Conservation (phyloP, 2,329 filamentous ascomycete genomes). For the Fusarium paranaense region DNA sequence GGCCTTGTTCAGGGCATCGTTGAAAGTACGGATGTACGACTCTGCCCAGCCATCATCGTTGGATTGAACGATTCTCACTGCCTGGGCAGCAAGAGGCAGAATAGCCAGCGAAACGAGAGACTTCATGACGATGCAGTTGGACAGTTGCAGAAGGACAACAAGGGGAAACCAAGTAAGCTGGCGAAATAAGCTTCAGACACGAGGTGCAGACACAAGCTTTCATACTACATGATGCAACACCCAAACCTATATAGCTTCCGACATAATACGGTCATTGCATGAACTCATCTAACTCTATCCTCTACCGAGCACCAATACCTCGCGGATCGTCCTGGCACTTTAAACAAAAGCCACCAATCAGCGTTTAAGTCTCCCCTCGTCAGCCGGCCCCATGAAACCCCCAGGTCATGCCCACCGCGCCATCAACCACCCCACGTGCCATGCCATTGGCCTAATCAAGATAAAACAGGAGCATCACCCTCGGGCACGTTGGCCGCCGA, state of each 20-base stretch:
- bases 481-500: constrained; percentile 31
- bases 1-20: constrained; percentile 64
- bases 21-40: constrained; percentile 71
- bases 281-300: constrained; percentile 38
- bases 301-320: constrained; percentile 33
- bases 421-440: constrained; percentile 38
- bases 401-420: constrained; percentile 18
- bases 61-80: constrained; percentile 68
- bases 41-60: constrained; percentile 84
- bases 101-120: constrained; percentile 36
- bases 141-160: neutral
- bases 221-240: neutral
- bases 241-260: constrained; percentile 8
- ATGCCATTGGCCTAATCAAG: constrained; percentile 21
- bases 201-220: neutral
- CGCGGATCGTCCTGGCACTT: constrained; percentile 12
- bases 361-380: constrained; percentile 1
- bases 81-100: constrained; percentile 45
- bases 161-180: neutral
- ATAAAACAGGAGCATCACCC: constrained; percentile 10
- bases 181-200: neutral
- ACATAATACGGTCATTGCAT: constrained; percentile 26
- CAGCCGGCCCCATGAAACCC: constrained; percentile 30
- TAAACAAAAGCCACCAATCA: constrained; percentile 32
- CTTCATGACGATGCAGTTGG: constrained; percentile 39